Percentiles rank a stretch among this genome's conserved stretches.
Evolutionary conservation across 1,139 yeast species (phyloP).

Genomic region (Candida sp.): DNA sequence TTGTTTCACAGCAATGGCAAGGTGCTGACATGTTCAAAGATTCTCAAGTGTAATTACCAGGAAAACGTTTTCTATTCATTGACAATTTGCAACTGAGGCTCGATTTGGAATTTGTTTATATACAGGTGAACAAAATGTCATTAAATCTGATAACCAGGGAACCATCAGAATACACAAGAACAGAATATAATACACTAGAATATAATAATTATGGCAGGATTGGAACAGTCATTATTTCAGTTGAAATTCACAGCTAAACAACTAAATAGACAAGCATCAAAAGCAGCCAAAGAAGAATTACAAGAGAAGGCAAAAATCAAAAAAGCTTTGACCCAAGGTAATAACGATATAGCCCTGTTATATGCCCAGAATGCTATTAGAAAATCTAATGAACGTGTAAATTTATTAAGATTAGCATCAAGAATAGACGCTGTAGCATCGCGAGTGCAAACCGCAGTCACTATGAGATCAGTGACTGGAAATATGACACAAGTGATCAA

Average conservation of each 20-base stretch:
- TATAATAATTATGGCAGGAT: conserved; percentile 34
- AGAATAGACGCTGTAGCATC: conserved; percentile 96
- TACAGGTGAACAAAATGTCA: background rate
- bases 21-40: conserved; percentile 14
- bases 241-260: conserved; percentile 89
- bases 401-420: conserved; percentile 77
- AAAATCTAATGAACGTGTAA: conserved; percentile 83
- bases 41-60: background rate
- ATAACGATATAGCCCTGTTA: conserved; percentile 88
- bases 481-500: conserved; percentile 90
- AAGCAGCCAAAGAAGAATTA: conserved; percentile 88
- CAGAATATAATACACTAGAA: background rate
- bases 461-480: conserved; percentile 92
- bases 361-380: conserved; percentile 97
- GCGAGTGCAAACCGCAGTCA: conserved; percentile 94
- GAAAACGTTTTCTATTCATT: conserved; percentile 1
- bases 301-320: conserved; percentile 86
- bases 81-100: conserved; percentile 1
- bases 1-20: conserved; percentile 12
- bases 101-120: background rate
- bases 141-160: background rate
- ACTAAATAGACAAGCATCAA: conserved; percentile 82
- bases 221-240: conserved; percentile 47
- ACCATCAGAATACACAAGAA: background rate
- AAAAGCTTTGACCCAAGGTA: conserved; percentile 83